These are phyloP conservation scores for Phytophthora lateralis DNA, from an alignment of 352 stramenopile species.

Conservation along the genomic window DNA sequence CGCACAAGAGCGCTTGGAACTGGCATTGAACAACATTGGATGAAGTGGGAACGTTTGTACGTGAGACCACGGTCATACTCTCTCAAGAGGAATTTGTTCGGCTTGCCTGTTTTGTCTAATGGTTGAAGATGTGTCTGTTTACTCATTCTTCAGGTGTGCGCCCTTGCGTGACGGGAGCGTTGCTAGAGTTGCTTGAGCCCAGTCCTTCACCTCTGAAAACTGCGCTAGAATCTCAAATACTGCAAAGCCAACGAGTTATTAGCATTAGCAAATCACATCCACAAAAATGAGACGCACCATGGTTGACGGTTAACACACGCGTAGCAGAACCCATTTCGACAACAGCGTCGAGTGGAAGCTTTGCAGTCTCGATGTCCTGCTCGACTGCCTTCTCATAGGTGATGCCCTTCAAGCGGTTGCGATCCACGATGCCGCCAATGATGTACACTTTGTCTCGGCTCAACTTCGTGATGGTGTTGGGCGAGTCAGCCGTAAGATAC, in stretches of 20 bases:
- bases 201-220: conserved; percentile 72
- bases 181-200: conserved; percentile 71
- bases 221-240: conserved; percentile 85
- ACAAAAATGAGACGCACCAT: conserved; percentile 52
- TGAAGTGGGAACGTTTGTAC: conserved; percentile 33
- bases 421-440: conserved; percentile 97
- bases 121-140: conserved; percentile 9
- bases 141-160: conserved; percentile 57
- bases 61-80: conserved; percentile 1
- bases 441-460: conserved; percentile 94
- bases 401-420: conserved; percentile 95
- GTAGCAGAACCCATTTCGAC: conserved; percentile 76
- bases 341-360: conserved; percentile 90
- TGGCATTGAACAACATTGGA: conserved; percentile 72
- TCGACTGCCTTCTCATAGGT: conserved; percentile 92
- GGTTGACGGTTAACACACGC: conserved; percentile 89
- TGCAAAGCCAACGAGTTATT: conserved; percentile 23
- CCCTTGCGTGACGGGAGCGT: conserved; percentile 76
- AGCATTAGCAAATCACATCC: not conserved
- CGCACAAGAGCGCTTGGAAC: conserved; percentile 76
- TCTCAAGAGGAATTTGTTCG: not conserved
- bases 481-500: conserved; percentile 95
- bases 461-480: conserved; percentile 90
- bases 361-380: conserved; percentile 92
- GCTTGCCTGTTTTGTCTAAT: conserved; percentile 11